Conservation (phyloP, 345 rosid genomes). For the Angophora floribunda region DNA sequence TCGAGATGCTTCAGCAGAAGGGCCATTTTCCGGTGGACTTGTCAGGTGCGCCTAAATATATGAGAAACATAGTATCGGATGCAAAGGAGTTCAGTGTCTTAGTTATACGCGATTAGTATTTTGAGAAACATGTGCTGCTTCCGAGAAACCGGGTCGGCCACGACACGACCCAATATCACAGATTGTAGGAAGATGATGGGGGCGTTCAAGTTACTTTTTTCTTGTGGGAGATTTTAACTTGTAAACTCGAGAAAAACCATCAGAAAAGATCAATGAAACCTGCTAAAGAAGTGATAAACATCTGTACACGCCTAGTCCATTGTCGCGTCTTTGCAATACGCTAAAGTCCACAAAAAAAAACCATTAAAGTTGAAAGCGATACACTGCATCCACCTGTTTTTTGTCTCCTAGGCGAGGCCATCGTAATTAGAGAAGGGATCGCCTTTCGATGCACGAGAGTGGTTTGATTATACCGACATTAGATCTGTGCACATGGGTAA, state of each 20-base stretch:
- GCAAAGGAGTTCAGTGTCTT: background rate
- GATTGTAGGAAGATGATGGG: background rate
- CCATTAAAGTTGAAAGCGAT: background rate
- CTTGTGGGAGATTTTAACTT: background rate
- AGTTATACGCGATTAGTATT: background rate
- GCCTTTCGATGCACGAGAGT: background rate
- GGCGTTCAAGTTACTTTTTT: background rate
- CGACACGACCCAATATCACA: background rate
- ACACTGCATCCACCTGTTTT: background rate
- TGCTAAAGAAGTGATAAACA: background rate
- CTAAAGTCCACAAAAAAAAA: background rate
- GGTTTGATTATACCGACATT: background rate
- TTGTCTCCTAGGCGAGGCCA: background rate
- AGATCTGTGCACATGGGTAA: background rate
- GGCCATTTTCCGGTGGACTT: background rate
- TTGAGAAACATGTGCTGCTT: background rate
- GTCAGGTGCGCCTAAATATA: background rate
- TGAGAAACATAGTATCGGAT: background rate
- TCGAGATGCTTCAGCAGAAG: background rate
- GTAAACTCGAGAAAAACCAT: background rate
- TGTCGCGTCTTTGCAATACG: background rate
- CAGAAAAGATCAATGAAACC: background rate
- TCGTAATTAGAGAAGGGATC: background rate
- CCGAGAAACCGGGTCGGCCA: background rate
- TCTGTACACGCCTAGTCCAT: background rate